A percentile compares a stretch with the other conserved stretches of the same genome.
Evolutionary conservation across 441 rosid genomes (phyloP).

Genomic region (Pelargonium fulgidum): DNA sequence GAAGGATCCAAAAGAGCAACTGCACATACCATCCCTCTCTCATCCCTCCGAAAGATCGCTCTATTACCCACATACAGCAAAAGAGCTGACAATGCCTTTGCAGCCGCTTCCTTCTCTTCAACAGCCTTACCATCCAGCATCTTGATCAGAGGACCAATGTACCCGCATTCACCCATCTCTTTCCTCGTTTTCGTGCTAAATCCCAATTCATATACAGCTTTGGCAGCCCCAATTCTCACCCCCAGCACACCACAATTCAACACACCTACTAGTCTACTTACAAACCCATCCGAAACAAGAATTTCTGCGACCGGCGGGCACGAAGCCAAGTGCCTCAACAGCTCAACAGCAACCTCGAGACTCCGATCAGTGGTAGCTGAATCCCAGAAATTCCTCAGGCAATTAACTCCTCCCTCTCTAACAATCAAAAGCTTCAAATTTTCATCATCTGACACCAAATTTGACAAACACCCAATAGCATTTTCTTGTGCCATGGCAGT

Average conservation of each 20-base stretch:
- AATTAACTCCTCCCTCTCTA: slow-evolving; percentile 60
- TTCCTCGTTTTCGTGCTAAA: slow-evolving; percentile 48
- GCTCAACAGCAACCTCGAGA: slow-evolving; percentile 63
- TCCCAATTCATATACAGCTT: slow-evolving; percentile 47
- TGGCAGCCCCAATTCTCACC: slow-evolving; percentile 68
- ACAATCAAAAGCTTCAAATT: slow-evolving; percentile 50
- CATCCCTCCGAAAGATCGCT: slow-evolving; percentile 48
- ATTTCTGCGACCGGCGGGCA: slow-evolving; percentile 44
- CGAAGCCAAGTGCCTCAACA: slow-evolving; percentile 41
- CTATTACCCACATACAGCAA: slow-evolving; percentile 42
- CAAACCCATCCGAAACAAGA: slow-evolving; percentile 50
- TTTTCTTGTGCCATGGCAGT: slow-evolving; percentile 68
- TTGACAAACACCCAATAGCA: slow-evolving; percentile 67
- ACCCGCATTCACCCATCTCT: slow-evolving; percentile 62
- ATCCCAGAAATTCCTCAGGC: slow-evolving; percentile 72
- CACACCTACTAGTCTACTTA: slow-evolving; percentile 33
- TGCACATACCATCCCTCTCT: slow-evolving; percentile 45
- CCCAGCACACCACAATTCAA: slow-evolving; percentile 56
- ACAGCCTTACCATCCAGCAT: slow-evolving; percentile 81
- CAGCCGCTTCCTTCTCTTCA: slow-evolving; percentile 84
- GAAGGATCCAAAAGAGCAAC: slow-evolving; percentile 65
- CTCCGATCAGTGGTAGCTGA: slow-evolving; percentile 41
- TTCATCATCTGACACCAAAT: slow-evolving; percentile 50
- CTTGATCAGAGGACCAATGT: slow-evolving; percentile 45
- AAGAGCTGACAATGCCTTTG: slow-evolving; percentile 53